These are phyloP conservation scores for Lasiosphaeriaceae sp. DNA, from an alignment of 495 filamentous ascomycete genomes.

Conservation along the genomic window DNA sequence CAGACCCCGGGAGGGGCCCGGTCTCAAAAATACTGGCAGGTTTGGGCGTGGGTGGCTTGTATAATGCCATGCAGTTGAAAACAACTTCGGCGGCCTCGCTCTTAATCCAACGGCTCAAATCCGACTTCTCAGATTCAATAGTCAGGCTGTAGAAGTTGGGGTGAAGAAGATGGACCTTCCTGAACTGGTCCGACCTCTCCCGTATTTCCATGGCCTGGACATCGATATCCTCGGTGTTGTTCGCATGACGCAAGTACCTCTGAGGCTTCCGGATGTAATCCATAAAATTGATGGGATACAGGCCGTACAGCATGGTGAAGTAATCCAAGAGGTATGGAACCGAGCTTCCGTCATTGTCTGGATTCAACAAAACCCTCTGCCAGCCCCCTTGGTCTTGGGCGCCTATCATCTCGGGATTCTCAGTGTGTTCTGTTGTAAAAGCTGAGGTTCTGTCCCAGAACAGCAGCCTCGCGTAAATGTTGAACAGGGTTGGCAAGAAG, in stretches of 20 bases:
- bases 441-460: constrained; percentile 63
- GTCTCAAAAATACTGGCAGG: constrained; percentile 1
- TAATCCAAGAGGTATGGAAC: constrained; percentile 69
- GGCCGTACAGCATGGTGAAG: constrained; percentile 73
- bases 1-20: constrained; percentile 3
- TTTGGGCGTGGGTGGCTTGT: constrained; percentile 19
- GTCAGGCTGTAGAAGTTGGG: constrained; percentile 70
- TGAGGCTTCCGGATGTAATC: constrained; percentile 73
- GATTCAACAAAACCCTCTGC: constrained; percentile 55
- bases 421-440: constrained; percentile 25
- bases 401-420: constrained; percentile 28
- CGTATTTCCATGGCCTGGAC: constrained; percentile 68
- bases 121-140: constrained; percentile 65
- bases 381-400: constrained; percentile 41
- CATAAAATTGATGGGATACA: constrained; percentile 77
- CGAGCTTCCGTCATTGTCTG: constrained; percentile 54
- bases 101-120: constrained; percentile 67
- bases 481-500: constrained; percentile 64
- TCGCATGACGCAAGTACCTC: constrained; percentile 60
- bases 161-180: constrained; percentile 64
- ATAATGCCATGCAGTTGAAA: constrained; percentile 60
- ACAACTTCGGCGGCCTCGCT: constrained; percentile 69
- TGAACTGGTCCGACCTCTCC: constrained; percentile 61
- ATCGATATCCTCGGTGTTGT: constrained; percentile 64
- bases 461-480: constrained; percentile 67